Base-by-base conservation (phyloP, 148 eudicot species). In the Vaccinium macrocarpon region DNA sequence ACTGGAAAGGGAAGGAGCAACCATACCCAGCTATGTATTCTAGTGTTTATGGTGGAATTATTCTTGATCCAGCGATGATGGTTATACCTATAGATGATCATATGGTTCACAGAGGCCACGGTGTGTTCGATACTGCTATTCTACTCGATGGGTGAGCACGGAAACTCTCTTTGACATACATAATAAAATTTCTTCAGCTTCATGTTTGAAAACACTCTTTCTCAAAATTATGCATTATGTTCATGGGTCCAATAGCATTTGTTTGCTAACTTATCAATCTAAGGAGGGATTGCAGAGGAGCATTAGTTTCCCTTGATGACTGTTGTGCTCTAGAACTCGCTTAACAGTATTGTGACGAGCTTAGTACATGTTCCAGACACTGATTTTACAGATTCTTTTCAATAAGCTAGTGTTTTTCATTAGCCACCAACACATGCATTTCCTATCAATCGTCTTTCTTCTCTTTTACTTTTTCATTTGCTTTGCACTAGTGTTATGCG, bases 71-170 rank as follows among this genome's bases (percentile, higher is more conserved):
- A 27, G 93, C 90, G 25, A 82, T 94, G 89, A 94, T 94, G 97
- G 87, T 94, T 83, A 90, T 94, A 80, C 97, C 97, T 62, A 87
- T 94, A 14, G 95, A 94, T 86, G 97, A 94, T 88, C 97, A 94
- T 90, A 94, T 94, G 97, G 97, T 94, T 49, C 97, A 94, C 84
- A 90, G 97, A 83, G 97, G 97, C 1, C 97, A 94, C 48, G 95
- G 95, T 66, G 97, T 94, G 73, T 94, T 94, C 46, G 97, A 94
- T 85, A 94, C 97, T 6, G 93, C 97, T 29, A 84, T 90, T 78
- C 87, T 94, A 52, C 88, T 91, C 75, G 87, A 91, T 59, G 95
- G 97, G 97, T 93, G 86, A 50, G 88, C 81, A 76, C 48, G 32
- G 53, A 15, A 78, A 64, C 3, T 55, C 56, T n/a, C 38, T 77